A percentile compares a stretch with the other conserved stretches of the same genome.
Conservation (phyloP, 495 filamentous ascomycete species). For the Hypoxylon lenormandii region DNA sequence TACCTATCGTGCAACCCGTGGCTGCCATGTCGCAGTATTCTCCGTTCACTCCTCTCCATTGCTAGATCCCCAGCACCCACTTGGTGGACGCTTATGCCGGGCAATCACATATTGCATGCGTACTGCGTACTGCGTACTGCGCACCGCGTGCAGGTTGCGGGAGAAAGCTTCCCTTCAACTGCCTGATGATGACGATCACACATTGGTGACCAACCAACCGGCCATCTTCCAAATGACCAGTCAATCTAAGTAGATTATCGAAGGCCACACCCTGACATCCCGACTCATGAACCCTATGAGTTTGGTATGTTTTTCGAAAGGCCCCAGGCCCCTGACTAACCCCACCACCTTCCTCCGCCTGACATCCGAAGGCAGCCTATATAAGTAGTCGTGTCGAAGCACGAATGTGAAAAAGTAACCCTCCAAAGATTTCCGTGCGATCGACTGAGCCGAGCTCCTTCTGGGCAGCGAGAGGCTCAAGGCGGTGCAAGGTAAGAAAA, state of each 20-base stretch:
- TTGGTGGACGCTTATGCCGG: constrained; percentile 42
- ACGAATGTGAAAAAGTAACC: constrained; percentile 11
- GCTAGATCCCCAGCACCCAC: constrained; percentile 38
- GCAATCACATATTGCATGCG: constrained; percentile 48
- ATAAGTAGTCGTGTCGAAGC: not conserved
- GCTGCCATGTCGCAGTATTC: constrained; percentile 34
- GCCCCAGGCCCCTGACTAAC: constrained; percentile 13
- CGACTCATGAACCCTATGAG: constrained; percentile 40
- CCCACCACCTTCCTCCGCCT: constrained; percentile 19
- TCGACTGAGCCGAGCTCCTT: constrained; percentile 24
- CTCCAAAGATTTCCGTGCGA: constrained; percentile 21
- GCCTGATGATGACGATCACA: constrained; percentile 45
- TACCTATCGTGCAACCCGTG: constrained; percentile 37
- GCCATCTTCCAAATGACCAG: constrained; percentile 49
- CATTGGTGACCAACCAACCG: constrained; percentile 45
- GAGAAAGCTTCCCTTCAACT: constrained; percentile 44
- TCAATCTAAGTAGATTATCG: constrained; percentile 50
- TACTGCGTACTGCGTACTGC: no score
- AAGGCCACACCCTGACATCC: constrained; percentile 37
- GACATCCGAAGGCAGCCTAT: not conserved
- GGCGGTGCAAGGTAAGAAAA: constrained; percentile 27
- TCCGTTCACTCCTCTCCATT: constrained; percentile 34
- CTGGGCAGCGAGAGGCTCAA: constrained; percentile 4
- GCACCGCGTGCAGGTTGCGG: constrained; percentile 45
- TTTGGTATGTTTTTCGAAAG: constrained; percentile 4